Base-by-base conservation (phyloP, 106 monocot species). In the Posidonia australis region DNA sequence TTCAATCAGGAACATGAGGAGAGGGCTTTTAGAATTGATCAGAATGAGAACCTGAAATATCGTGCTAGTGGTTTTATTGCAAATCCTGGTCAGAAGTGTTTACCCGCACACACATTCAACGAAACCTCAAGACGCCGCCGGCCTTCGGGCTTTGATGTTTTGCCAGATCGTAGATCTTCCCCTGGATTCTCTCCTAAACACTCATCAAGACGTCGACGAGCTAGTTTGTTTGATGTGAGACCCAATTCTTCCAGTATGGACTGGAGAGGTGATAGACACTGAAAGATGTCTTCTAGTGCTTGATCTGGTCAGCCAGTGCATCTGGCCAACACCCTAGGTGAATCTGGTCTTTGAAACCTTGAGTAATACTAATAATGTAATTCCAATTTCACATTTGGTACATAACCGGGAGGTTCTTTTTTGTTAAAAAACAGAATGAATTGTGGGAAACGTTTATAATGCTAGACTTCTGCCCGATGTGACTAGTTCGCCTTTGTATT, bases 181-280 rank as follows among this genome's bases (percentile, higher is more conserved):
- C 52, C 58, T 29, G 58, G 32, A 52, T 32, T 23, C 9, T 19
- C 55, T 26, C 64, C 46, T 46, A 47, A 26, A 46, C 32, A 47
- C 9, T 19, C 26, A 47, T 64, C 64, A 64, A 47, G 64, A 42
- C 42, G 67, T 23, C 36, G 67, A 20, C 54, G 67, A 26, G 41
- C 54, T 23, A 67, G 55, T 29, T 10, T 67, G 42, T 67, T 54
- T 54, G 54, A 67, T 25, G 67, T 67, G 16, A 67, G 54, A 67
- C 67, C 67, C 5, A 11, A 43, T 22, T 22, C 36, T 31, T 29
- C 28, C 1, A 29, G 14, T 52, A 24, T 12, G 12, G 48, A 49
- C 10, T 2, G 51, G 30, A 66, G 51, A 32, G 25, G 12, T 28
- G 1, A 60, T 7, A 60, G 48, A 36, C 36, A 36, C 36, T 36